These are phyloP conservation scores for Jatropha podagrica DNA, from an alignment of 441 rosid species.

Conservation along the genomic window DNA sequence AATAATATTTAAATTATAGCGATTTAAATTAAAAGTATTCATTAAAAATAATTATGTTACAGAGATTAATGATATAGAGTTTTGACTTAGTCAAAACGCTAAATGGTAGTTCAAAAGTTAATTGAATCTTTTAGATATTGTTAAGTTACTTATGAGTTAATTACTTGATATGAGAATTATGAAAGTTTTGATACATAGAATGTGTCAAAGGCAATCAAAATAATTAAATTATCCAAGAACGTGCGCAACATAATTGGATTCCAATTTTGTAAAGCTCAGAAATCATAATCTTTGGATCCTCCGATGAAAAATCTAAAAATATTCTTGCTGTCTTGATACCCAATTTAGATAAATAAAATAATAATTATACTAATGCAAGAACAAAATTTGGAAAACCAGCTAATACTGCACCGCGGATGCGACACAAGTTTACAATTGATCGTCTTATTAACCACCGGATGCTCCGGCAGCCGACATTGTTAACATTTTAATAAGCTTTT, in stretches of 20 bases:
- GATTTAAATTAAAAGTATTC: no score
- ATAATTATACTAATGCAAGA: not conserved
- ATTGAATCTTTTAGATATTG: no score
- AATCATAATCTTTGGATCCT: constrained; percentile 10
- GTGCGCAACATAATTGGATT: constrained; percentile 29
- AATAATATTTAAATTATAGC: no score
- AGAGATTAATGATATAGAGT: no score
- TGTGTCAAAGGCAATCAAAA: not conserved
- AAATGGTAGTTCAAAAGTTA: no score
- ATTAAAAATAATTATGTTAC: no score
- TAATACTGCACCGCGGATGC: constrained; percentile 8
- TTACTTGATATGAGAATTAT: no score
- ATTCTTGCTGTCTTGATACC: constrained; percentile 13
- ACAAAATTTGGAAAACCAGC: not conserved
- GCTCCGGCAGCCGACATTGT: constrained; percentile 13
- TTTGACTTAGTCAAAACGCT: no score
- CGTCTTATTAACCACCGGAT: not conserved
- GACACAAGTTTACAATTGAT: not conserved
- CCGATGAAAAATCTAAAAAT: constrained; percentile 11
- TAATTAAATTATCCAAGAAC: constrained; percentile 9
- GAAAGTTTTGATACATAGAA: not conserved
- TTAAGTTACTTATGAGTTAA: no score
- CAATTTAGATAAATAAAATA: not conserved
- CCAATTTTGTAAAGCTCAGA: not conserved
- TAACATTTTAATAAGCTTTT: not conserved